Evolutionary conservation across 768 basidiomycete species (phyloP), one percentile per base, ranked within the genome.

Genomic region (Suillus hirtellus): DNA sequence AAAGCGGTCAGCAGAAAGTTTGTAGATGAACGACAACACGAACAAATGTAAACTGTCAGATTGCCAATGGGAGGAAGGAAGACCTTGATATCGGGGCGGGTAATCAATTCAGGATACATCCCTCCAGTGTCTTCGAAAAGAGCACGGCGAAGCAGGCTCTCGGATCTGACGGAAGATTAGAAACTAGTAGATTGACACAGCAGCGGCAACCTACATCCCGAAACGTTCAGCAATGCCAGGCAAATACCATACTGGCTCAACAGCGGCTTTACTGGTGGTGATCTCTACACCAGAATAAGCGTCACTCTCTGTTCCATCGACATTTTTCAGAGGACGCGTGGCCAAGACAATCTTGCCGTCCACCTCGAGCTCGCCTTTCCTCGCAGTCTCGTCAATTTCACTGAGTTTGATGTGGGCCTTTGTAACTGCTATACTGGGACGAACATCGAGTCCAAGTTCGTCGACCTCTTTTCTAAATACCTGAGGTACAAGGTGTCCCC

Each of bases 51-150:
- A 6, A 93, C 93, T 0, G 96, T 96, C 64, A 92, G 72, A 52
- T 87, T 87, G 0, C 96, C 96, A 63, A 99, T 98, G 0, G 96
- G 96, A 0, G 96, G 96, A 0, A 98, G 82, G 83, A 97, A 98
- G 24, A 95, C 85, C 73, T 96, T 96, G 80, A 99, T 90, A 71
- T 98, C 96, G 0, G 95, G 92, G 24, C 95, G 87, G 7, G 96
- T 98, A 71, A 99, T 89, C 37, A 99, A 84, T 70, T 99, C 96
- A 3, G 96, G 95, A 74, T 93, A 95, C 90, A 93, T 94, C 71
- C 95, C 94, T 68, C 93, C 95, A 0, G 94, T 96, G 66, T 97
- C 96, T 73, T 99, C 96, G 68, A 98, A 99, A 43, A 99, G 81
- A 0, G 93, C 90, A n/a, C 96, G 83, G 21, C 96, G 87, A 3